Conservation (phyloP, 129 eudicot genomes). For the Ambrosia trifida region DNA sequence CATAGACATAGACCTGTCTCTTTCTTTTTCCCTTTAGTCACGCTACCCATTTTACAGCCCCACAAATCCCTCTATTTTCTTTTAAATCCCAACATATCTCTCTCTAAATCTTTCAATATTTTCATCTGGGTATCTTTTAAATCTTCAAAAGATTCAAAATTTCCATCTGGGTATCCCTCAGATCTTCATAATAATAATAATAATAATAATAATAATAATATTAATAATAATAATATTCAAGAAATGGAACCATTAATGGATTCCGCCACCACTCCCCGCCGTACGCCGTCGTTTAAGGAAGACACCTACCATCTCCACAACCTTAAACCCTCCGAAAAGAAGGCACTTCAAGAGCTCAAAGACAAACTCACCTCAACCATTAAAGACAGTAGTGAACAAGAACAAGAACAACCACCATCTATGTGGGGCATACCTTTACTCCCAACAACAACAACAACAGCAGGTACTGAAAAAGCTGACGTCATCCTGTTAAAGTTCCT, state of each 20-base stretch:
- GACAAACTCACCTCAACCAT: slow-evolving; percentile 42
- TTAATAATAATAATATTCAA: slow-evolving; percentile 20
- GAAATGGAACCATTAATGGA: slow-evolving; percentile 48
- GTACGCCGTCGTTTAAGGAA: slow-evolving; percentile 79
- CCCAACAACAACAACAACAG: slow-evolving; percentile 5
- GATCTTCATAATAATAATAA: too few species aligned
- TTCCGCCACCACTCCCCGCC: slow-evolving; percentile 53
- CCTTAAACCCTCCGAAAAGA: slow-evolving; percentile 68
- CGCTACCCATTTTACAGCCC: slow-evolving; percentile 37
- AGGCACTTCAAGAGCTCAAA: slow-evolving; percentile 69
- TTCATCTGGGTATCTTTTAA: slow-evolving; percentile 8
- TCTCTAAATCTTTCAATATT: background rate
- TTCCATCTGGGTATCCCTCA: too few species aligned
- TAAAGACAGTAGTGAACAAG: slow-evolving; percentile 7
- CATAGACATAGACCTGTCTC: slow-evolving; percentile 32
- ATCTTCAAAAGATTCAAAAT: background rate
- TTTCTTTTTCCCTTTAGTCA: slow-evolving; percentile 51
- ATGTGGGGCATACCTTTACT: slow-evolving; percentile 81
- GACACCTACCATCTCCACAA: slow-evolving; percentile 83
- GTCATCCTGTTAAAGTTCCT: slow-evolving; percentile 80
- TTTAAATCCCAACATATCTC: background rate
- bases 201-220: too few species aligned
- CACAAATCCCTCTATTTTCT: slow-evolving; percentile 24
- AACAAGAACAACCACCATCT: slow-evolving; percentile 33
- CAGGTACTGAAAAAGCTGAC: slow-evolving; percentile 55